Evolutionary conservation across 148 eudicot genomes (phyloP), one percentile per base, ranked within the genome.

Genomic region (Fagopyrum tataricum): DNA sequence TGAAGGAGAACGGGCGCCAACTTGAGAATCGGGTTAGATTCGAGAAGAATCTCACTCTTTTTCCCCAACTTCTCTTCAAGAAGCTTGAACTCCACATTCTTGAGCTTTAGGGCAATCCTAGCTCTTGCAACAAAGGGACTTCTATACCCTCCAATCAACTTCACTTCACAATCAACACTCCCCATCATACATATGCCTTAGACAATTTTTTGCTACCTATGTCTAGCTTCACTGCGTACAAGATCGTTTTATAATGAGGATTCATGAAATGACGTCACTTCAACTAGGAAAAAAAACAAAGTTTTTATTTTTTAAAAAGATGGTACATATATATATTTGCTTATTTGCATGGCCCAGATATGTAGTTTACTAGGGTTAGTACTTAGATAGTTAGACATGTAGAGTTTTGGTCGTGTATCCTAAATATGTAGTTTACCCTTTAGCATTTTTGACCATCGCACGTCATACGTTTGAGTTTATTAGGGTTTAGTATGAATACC

Each of bases 1-100:
- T 82, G 84, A 43, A 82, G 20, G 10, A 82, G 67, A 62, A 82
- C 82, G 4, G 82, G 84, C 43, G 79, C 47, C 49, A 70, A 76
- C 69, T 78, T 79, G 75, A 73, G 44, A 71, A 79, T 51, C 0
- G 84, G 84, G 44, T 82, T 82, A 10, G 81, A 76, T 76, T 79
- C 71, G 15, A 78, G 82, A 4, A 82, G 79, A 12, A 82, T 75
- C 3, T 82, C 79, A 51, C 77, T 82, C 51, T 82, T 82, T 9
- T 52, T 6, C 10, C 61, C 59, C 5, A 51, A 4, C 4, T 42
- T 42, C 72, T 81, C 78, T 13, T 81, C 59, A 3, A 77, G 43
- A 17, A 72, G 72, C 39, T 79, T 73, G 42, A 76, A 79, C 3
- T 68, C 66, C 5, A 81, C 43, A 2, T 79, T 67, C 59, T 81